These are phyloP conservation scores for Phaseolus coccineus DNA, from an alignment of 331 rosid species.

Conservation along the genomic window DNA sequence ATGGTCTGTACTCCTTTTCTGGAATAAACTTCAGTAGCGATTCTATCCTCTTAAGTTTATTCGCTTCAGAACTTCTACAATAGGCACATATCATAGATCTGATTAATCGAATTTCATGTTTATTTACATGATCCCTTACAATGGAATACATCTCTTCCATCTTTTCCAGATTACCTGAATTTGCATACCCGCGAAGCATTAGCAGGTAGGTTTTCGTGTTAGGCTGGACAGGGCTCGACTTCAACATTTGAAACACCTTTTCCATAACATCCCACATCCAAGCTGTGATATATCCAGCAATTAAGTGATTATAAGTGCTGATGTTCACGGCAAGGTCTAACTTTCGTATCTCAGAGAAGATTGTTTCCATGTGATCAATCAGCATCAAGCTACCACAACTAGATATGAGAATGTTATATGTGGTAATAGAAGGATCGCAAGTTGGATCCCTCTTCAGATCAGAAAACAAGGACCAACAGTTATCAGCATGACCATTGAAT, in stretches of 20 bases:
- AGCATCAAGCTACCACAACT: constrained; percentile 73
- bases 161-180: constrained; percentile 66
- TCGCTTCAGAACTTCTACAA: constrained; percentile 63
- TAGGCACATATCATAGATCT: constrained; percentile 82
- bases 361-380: constrained; percentile 74
- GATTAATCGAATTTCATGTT: constrained; percentile 51
- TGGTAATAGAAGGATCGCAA: constrained; percentile 60
- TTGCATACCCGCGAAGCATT: constrained; percentile 89
- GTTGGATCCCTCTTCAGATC: constrained; percentile 64
- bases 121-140: constrained; percentile 53
- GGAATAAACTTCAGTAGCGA: constrained; percentile 66
- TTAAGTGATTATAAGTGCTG: constrained; percentile 67
- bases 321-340: constrained; percentile 51
- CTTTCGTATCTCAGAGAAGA: constrained; percentile 58
- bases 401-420: constrained; percentile 74
- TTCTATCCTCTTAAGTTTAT: constrained; percentile 61
- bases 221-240: constrained; percentile 58
- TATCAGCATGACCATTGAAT: constrained; percentile 64
- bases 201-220: constrained; percentile 56
- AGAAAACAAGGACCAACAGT: constrained; percentile 63
- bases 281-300: constrained; percentile 75
- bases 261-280: constrained; percentile 92
- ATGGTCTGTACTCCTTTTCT: constrained; percentile 66
- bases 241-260: constrained; percentile 58
- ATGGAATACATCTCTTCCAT: constrained; percentile 73